Conservation (phyloP, 192 early-diverging fungal genomes). For the Coemansia sp. region DNA sequence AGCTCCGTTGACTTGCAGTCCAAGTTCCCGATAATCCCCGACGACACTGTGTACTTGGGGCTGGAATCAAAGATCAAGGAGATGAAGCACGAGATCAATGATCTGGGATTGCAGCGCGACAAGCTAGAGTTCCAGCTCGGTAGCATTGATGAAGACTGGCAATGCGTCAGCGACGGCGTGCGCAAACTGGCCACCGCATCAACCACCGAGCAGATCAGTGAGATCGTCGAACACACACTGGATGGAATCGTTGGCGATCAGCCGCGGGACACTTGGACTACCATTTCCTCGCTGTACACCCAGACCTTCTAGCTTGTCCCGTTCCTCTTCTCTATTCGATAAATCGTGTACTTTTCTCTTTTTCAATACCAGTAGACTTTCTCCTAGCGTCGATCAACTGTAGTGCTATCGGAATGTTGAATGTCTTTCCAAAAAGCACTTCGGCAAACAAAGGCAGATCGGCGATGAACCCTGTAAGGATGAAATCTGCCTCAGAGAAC, state of each 20-base stretch:
- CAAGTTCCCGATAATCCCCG: constrained; percentile 44
- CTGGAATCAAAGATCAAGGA: constrained; percentile 43
- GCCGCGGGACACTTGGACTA: constrained; percentile 38
- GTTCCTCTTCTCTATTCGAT: neutral
- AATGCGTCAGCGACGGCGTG: constrained; percentile 35
- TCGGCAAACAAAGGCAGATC: no score
- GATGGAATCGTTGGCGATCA: constrained; percentile 51
- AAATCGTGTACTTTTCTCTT: neutral
- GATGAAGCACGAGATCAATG: constrained; percentile 36
- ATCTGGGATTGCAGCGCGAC: constrained; percentile 49
- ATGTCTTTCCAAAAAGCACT: no score
- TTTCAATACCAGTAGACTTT: no score
- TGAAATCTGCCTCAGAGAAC: no score
- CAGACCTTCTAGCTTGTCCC: constrained; percentile 9
- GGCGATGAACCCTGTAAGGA: no score
- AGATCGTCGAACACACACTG: constrained; percentile 36
- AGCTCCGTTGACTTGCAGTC: constrained; percentile 17
- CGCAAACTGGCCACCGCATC: constrained; percentile 23
- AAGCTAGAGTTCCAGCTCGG: constrained; percentile 50
- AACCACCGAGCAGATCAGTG: constrained; percentile 9
- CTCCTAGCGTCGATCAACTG: no score
- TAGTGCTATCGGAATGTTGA: no score
- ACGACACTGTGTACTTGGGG: constrained; percentile 37
- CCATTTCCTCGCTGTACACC: constrained; percentile 34
- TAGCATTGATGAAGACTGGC: constrained; percentile 56